Base-by-base conservation (phyloP, 768 basidiomycete species). In the Amanita molliuscula region DNA sequence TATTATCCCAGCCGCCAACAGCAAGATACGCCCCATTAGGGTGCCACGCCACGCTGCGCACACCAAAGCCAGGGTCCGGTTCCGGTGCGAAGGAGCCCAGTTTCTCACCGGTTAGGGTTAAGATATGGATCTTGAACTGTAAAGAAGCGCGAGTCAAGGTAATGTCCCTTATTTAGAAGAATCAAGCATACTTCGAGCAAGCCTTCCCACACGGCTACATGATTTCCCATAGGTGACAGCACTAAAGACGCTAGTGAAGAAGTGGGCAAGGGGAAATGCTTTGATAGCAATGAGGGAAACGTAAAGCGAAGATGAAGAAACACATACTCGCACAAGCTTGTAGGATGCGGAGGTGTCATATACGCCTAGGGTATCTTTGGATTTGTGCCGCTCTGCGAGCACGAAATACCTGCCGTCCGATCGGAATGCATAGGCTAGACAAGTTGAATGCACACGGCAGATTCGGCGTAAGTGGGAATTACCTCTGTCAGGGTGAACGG, bases 211-310 rank as follows among this genome's bases (percentile, higher is more conserved):
- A 85, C 71, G 3, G 88, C 88, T 34, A 92, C 55, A 63, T 84
- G 67, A 54, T 80, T 82, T 6, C 88, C 88, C 1, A 72, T 80
- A 1, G 90, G 88, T 16, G 90, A 92, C 20, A 92, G 65, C 1
- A 81, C 71, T 29, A 93, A 59, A 0, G 85, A 86, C 6, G 84
- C 72, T 36, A 92, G 61, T 11, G 83, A 81, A 4, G 76, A 65
- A 0, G 92, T 92, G 1, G 86, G 84, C 20, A 90, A 67, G 2
- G 87, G 75, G 55, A 91, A 94, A 65, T 94, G 89, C 93, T 93
- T 57, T 47, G 9, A 48, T 15, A 43, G 25, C 49, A 26, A 3
- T 26, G 44, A 37, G 35, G 26, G 23, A 6, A 18, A 8, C 50
- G 44, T 23, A 11, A 40, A 37, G 13, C 38, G 47, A 28, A 40